A percentile compares a stretch with the other conserved stretches of the same genome.
phyloP scores from a whole-genome alignment of 371 early-diverging fungal species.

The Mortierella sp. region DNA sequence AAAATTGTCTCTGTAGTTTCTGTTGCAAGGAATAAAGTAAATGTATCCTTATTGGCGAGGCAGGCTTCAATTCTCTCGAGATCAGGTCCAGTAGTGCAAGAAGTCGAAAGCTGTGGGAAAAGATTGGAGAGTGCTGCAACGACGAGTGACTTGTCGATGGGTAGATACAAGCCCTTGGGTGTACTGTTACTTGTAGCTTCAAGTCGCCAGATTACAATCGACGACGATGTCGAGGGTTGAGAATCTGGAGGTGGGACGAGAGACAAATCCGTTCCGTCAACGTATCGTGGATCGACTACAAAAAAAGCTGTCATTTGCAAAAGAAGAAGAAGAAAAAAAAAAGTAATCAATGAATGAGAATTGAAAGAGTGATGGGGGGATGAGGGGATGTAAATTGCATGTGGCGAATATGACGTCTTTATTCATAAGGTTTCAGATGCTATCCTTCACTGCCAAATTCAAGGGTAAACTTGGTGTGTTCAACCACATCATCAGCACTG shows the following conservation, averaged over 20 bases:
- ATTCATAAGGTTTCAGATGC: too few relatives aligned
- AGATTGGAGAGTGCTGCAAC: constrained; percentile 22
- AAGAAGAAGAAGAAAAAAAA: not conserved
- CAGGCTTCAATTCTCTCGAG: constrained; percentile 26
- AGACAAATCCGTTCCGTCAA: constrained; percentile 18
- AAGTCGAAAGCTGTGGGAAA: constrained; percentile 47
- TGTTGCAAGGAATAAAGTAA: constrained; percentile 42
- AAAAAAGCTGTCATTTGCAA: constrained; percentile 9
- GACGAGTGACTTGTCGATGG: constrained; percentile 14
- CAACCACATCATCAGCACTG: constrained; percentile 81
- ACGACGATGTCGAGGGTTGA: not conserved
- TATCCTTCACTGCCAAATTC: constrained; percentile 90
- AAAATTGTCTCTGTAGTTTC: constrained; percentile 3
- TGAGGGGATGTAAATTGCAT: not conserved
- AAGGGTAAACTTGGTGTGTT: constrained; percentile 90
- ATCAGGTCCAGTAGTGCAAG: constrained; percentile 20
- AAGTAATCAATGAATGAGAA: not conserved
- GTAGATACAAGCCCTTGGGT: constrained; percentile 9
- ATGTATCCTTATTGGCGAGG: constrained; percentile 32
- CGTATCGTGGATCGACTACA: constrained; percentile 21
- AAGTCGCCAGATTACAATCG: constrained; percentile 37
- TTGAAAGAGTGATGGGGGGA: not conserved
- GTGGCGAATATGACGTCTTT: too few relatives aligned
- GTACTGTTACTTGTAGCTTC: not conserved
- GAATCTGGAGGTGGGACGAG: not conserved